Percentiles rank a stretch among this genome's conserved stretches.
Evolutionary conservation across 805 yeast species (phyloP).

Genomic region (Tetrapisispora fleetii): DNA sequence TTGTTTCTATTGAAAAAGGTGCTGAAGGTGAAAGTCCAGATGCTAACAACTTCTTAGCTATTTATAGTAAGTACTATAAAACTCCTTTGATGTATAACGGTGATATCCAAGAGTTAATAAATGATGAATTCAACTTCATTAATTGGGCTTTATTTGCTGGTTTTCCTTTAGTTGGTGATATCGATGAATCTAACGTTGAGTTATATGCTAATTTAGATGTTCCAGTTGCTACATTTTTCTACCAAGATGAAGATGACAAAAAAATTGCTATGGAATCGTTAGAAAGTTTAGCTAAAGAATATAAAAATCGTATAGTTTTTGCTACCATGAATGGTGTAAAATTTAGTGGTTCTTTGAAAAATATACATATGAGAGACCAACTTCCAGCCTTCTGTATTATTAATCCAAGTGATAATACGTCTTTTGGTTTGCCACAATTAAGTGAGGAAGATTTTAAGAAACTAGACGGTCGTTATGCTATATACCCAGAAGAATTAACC

Average conservation of each 20-base stretch:
- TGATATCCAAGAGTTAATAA: constrained; percentile 9
- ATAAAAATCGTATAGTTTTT: constrained; percentile 74
- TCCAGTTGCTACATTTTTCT: constrained; percentile 86
- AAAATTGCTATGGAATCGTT: constrained; percentile 43
- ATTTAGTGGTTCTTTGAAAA: constrained; percentile 82
- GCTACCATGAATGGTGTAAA: constrained; percentile 76
- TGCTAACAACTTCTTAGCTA: constrained; percentile 9
- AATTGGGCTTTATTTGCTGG: constrained; percentile 26
- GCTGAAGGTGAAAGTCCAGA: constrained; percentile 16
- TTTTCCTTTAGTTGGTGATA: constrained; percentile 39
- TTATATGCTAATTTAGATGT: constrained; percentile 57
- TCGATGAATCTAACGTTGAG: constrained; percentile 70
- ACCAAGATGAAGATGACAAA: constrained; percentile 60
- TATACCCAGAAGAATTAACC: background rate
- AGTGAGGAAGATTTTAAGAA: constrained; percentile 21
- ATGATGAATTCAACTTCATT: constrained; percentile 38
- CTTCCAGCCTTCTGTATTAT: constrained; percentile 83
- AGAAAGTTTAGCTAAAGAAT: constrained; percentile 54
- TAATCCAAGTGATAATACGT: constrained; percentile 52
- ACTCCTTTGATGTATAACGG: constrained; percentile 19
- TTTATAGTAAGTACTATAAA: constrained; percentile 13
- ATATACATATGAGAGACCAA: constrained; percentile 73
- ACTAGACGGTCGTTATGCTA: background rate
- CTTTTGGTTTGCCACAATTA: constrained; percentile 65
- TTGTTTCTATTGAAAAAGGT: constrained; percentile 36